These are phyloP conservation scores for Epichloe sibirici DNA, from an alignment of 2,329 filamentous ascomycete genomes.

Conservation along the genomic window DNA sequence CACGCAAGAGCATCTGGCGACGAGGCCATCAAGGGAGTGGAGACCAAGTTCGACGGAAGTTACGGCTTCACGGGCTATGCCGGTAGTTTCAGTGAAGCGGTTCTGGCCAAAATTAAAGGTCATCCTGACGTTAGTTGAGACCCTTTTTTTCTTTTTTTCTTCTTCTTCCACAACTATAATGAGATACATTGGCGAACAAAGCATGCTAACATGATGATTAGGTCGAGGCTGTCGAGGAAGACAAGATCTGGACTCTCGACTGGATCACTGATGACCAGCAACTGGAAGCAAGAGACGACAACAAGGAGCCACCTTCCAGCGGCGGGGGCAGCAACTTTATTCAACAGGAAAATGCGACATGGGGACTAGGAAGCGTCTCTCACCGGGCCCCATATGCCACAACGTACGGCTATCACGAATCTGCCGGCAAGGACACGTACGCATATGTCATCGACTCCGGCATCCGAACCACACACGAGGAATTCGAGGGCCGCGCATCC, in stretches of 20 bases:
- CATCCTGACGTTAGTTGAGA: slow-evolving; percentile 26
- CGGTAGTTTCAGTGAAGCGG: slow-evolving; percentile 28
- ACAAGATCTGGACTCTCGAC: slow-evolving; percentile 17
- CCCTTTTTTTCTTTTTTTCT: not conserved
- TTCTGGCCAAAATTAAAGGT: slow-evolving; percentile 28
- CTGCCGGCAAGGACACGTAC: slow-evolving; percentile 1
- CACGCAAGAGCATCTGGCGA: slow-evolving; percentile 40
- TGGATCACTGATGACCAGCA: slow-evolving; percentile 10
- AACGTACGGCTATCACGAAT: not conserved
- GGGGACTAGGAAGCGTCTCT: slow-evolving; percentile 2
- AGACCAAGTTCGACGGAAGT: slow-evolving; percentile 17
- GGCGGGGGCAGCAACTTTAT: not conserved
- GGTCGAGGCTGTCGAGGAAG: slow-evolving; percentile 20
- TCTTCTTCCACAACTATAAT: no score
- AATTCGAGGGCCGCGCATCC: slow-evolving; percentile 2
- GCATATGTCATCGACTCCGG: slow-evolving; percentile 4
- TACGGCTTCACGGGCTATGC: slow-evolving; percentile 29
- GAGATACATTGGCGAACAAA: not conserved
- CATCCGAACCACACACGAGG: not conserved
- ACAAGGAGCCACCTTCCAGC: not conserved
- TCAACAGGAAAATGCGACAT: not conserved
- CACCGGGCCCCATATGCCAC: not conserved
- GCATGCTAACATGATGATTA: not conserved
- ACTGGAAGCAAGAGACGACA: not conserved
- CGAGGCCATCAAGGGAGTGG: slow-evolving; percentile 27